phyloP scores from a whole-genome alignment of 331 rosid species.

The Malus hybrid region DNA sequence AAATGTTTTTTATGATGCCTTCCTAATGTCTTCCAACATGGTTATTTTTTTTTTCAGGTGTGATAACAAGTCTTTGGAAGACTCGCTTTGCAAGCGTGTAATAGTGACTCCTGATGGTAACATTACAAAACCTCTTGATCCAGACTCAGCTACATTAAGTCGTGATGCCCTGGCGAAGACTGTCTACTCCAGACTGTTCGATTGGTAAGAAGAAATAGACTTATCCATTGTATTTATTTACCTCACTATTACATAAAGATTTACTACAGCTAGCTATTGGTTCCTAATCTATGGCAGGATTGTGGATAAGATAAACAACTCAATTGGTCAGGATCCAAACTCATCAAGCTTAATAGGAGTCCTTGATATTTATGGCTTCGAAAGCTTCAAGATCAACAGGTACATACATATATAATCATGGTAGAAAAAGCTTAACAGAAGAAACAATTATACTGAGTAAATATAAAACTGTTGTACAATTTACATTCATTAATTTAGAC shows the following conservation, averaged over 20 bases:
- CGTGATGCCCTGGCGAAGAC: slow-evolving; percentile 84
- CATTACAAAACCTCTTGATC: slow-evolving; percentile 69
- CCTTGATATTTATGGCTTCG: slow-evolving; percentile 85
- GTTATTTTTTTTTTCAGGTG: slow-evolving; percentile 32
- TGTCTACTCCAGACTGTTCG: slow-evolving; percentile 62
- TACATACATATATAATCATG: not conserved
- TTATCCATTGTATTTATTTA: not conserved
- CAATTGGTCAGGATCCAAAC: slow-evolving; percentile 79
- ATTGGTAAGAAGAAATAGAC: slow-evolving; percentile 47
- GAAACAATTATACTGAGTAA: not conserved
- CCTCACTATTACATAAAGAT: not conserved
- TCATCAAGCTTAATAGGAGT: slow-evolving; percentile 75
- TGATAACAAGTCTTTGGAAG: slow-evolving; percentile 55
- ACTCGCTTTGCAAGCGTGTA: slow-evolving; percentile 78
- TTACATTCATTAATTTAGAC: not conserved
- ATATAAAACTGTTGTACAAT: too few species aligned
- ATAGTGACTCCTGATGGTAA: slow-evolving; percentile 88
- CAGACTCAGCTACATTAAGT: slow-evolving; percentile 62
- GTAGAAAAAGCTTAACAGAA: not conserved
- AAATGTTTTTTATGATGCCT: not conserved
- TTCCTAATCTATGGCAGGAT: slow-evolving; percentile 52
- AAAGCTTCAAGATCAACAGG: slow-evolving; percentile 90
- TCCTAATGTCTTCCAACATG: slow-evolving; percentile 16
- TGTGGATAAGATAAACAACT: slow-evolving; percentile 73
- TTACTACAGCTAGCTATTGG: not conserved